These are phyloP conservation scores for Pythium insidiosum DNA, from an alignment of 352 stramenopile genomes.

Conservation along the genomic window DNA sequence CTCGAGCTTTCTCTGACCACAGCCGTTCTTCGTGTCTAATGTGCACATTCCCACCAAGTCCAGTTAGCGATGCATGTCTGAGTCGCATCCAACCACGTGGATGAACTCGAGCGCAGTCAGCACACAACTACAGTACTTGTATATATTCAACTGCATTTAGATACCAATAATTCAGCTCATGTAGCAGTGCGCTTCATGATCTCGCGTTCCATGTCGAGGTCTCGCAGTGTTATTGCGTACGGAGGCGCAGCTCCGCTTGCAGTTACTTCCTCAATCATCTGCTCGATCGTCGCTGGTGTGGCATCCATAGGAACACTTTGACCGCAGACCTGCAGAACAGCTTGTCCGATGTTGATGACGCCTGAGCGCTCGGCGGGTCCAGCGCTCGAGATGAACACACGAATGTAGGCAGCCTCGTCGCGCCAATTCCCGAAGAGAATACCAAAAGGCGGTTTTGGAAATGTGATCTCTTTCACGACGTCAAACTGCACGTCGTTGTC, in stretches of 20 bases:
- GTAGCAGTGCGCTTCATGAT: too few relatives aligned
- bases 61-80: too few relatives aligned
- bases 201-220: conserved; percentile 73
- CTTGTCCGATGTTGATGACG: conserved; percentile 48
- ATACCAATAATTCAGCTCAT: too few relatives aligned
- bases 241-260: conserved; percentile 5
- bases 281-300: conserved; percentile 44
- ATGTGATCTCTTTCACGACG: conserved; percentile 40
- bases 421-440: conserved; percentile 82
- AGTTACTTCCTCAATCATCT: conserved; percentile 56
- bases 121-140: too few relatives aligned
- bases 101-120: too few relatives aligned
- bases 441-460: conserved; percentile 54
- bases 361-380: conserved; percentile 64
- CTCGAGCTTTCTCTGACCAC: too few relatives aligned
- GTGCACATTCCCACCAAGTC: too few relatives aligned
- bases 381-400: conserved; percentile 70
- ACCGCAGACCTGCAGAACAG: conserved; percentile 71
- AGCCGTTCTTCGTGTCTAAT: too few relatives aligned
- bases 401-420: conserved; percentile 69
- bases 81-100: too few relatives aligned
- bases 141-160: too few relatives aligned
- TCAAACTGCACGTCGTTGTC: conserved; percentile 10
- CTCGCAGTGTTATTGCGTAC: conserved; percentile 65
- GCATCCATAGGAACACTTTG: conserved; percentile 45